Base-by-base conservation (phyloP, 202 grass and related monocot genomes). In the Carex arenaria region DNA sequence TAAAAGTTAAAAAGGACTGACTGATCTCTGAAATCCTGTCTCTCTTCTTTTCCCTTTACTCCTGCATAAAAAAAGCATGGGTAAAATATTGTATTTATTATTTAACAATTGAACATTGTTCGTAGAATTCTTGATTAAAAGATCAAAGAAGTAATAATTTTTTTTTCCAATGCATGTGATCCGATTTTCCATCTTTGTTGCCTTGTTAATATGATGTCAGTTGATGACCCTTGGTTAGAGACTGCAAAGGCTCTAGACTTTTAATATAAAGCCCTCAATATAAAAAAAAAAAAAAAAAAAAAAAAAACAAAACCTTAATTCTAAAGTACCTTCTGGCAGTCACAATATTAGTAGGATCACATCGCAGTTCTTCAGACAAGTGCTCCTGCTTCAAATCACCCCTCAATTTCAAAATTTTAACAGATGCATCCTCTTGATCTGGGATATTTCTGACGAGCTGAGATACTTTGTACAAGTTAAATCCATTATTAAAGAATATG, bases 401-500 rank as follows among this genome's bases (percentile, higher is more conserved):
- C 8, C 82, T 85, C 19, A 86, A 80, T 60, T 71, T 85, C 43
- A 55, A 30, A 30, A 95, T 82, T 55, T 86, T 56, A 20, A 73
- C 85, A 10, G 49, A 15, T 38, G 87, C 75, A 2, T 36, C 43
- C n/a, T 87, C 56, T 14, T n/a, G n/a, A n/a, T 76, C 64, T 6
- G 83, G 74, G 45, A 85, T 83, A 22, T 45, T 63, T 84, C 66
- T 84, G 26, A 97, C 64, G 18, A 34, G 2, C 42, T 86, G 87
- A 72, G 83, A 90, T 30, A 92, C 66, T 32, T 68, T 34, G 78
- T 97, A 87, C 55, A 93, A 85, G 65, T 81, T 92, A 28, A 59
- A 79, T 52, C 79, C 89, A 86, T 84, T 97, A 45, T 57, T 20
- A 74, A 93, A 83, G 68, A 87, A 91, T 67, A 97, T 91, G 80